A percentile compares a stretch with the other conserved stretches of the same genome.
These are phyloP conservation scores for Cordyceps cicadae DNA, from an alignment of 2,329 filamentous ascomycete species.

Conservation along the genomic window DNA sequence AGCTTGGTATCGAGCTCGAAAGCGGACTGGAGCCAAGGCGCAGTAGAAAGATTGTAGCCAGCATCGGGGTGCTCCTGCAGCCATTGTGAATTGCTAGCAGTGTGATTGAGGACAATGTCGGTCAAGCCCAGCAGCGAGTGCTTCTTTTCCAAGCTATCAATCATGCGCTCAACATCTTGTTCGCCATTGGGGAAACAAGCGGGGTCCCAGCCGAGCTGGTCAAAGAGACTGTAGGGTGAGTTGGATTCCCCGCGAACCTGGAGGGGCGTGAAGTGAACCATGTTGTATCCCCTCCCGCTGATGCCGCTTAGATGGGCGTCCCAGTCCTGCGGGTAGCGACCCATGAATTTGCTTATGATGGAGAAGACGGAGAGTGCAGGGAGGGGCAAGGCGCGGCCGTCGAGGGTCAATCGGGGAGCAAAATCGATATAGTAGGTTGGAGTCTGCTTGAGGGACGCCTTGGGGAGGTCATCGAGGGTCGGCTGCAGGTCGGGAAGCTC, in stretches of 20 bases:
- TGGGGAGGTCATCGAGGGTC: constrained; percentile 19
- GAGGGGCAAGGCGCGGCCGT: constrained; percentile 66
- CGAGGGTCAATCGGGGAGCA: constrained; percentile 68
- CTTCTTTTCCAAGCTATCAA: constrained; percentile 73
- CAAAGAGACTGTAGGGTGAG: constrained; percentile 93
- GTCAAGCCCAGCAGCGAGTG: constrained; percentile 82
- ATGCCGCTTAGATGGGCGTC: constrained; percentile 82
- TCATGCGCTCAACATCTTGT: constrained; percentile 67
- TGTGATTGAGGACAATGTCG: constrained; percentile 97
- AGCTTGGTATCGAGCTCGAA: constrained; percentile 53
- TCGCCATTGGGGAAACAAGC: constrained; percentile 77
- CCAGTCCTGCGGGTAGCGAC: constrained; percentile 83
- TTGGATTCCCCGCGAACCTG: constrained; percentile 85
- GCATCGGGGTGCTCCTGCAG: constrained; percentile 88
- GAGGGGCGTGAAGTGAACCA: constrained; percentile 95
- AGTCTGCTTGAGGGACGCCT: constrained; percentile 53
- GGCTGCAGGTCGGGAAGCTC: constrained; percentile 62
- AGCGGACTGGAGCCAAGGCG: constrained; percentile 65
- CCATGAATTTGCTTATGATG: constrained; percentile 96
- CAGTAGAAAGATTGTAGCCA: constrained; percentile 88
- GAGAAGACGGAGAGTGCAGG: constrained; percentile 88
- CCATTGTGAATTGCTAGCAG: constrained; percentile 92
- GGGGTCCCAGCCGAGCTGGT: constrained; percentile 83
- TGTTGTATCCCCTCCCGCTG: constrained; percentile 89
- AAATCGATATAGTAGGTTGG: constrained; percentile 89